These are phyloP conservation scores for Medicago truncatula DNA, from an alignment of 306 rosid genomes.

Conservation along the genomic window MtrunA17r5.0-ANR NC_053042.1:47262001-47262500, in stretches of 20 bases:
- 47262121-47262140: constrained; percentile 85
- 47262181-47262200: constrained; percentile 87
- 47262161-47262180: constrained; percentile 68
- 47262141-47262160: constrained; percentile 80
- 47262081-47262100: constrained; percentile 11
- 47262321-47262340: constrained; percentile 67
- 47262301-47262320: constrained; percentile 85
- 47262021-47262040: neutral
- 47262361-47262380: constrained; percentile 82
- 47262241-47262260: constrained; percentile 90
- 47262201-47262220: constrained; percentile 88
- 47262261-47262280: constrained; percentile 64
- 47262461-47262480: constrained; percentile 27
- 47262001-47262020: neutral
- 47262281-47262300: constrained; percentile 82
- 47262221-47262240: constrained; percentile 89
- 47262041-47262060: constrained; percentile 16
- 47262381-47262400: constrained; percentile 76
- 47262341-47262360: constrained; percentile 72
- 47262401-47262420: constrained; percentile 78
- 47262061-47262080: constrained; percentile 21
- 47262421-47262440: constrained; percentile 36
- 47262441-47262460: constrained; percentile 25
- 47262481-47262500: constrained; percentile 11
- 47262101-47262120: constrained; percentile 68